Conservation (phyloP, 163 green algal genomes). For the Scenedesmus sp. region DNA sequence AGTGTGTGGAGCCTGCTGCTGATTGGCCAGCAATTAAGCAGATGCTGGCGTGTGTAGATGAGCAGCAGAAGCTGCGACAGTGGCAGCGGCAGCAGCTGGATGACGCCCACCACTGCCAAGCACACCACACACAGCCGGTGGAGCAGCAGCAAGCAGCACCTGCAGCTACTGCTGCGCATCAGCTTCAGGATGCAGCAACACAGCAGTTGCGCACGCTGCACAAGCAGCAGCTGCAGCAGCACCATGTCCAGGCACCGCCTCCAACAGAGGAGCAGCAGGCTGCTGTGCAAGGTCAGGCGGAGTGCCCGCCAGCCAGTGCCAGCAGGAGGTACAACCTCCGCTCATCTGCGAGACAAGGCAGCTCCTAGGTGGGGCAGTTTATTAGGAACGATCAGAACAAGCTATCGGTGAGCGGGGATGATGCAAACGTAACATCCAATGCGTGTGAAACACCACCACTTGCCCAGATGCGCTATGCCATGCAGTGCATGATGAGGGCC, state of each 20-base stretch:
- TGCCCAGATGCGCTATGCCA: too few relatives aligned
- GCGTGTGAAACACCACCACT: too few relatives aligned
- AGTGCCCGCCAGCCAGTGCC: background rate
- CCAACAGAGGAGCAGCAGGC: background rate
- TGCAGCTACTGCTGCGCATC: background rate
- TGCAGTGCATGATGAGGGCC: too few relatives aligned
- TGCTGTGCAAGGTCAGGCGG: background rate
- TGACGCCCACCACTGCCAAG: background rate
- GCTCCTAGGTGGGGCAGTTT: background rate
- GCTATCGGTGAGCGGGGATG: too few relatives aligned
- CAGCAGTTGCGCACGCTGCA: background rate
- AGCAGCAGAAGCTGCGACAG: conserved; percentile 26
- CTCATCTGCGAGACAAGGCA: background rate
- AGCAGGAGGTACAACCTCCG: conserved; percentile 2
- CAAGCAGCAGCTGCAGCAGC: background rate
- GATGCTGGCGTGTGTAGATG: background rate
- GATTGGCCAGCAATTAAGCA: conserved; percentile 61
- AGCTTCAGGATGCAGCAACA: background rate
- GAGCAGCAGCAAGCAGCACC: background rate
- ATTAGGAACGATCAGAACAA: too few relatives aligned
- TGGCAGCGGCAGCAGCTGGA: conserved; percentile 13
- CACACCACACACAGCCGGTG: too few relatives aligned
- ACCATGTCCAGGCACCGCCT: too few relatives aligned
- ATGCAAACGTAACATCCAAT: background rate
- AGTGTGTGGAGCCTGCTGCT: conserved; percentile 58